Conservation (phyloP, 2,329 filamentous ascomycete species). For the Coniochaeta pulveracea region DNA sequence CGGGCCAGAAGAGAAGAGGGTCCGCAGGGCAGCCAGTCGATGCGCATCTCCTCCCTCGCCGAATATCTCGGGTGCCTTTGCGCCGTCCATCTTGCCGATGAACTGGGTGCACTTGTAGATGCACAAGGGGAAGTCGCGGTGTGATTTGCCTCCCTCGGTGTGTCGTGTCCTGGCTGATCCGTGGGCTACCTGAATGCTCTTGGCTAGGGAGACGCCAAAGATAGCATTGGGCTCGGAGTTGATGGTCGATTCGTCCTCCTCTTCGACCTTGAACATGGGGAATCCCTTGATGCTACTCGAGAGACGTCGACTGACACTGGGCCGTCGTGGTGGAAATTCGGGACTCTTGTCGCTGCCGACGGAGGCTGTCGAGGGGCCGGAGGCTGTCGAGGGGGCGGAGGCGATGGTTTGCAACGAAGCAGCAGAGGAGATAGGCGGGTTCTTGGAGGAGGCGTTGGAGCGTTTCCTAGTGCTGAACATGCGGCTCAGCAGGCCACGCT, state of each 20-base stretch:
- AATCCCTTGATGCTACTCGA: slow-evolving; percentile 17
- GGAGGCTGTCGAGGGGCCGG: neutral
- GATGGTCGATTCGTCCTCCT: slow-evolving; percentile 10
- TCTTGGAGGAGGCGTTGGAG: slow-evolving; percentile 1
- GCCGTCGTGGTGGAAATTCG: neutral
- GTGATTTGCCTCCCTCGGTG: slow-evolving; percentile 16
- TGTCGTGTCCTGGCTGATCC: slow-evolving; percentile 27
- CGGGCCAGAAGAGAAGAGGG: slow-evolving; percentile 23
- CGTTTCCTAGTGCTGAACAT: slow-evolving; percentile 4
- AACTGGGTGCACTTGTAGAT: slow-evolving; percentile 28
- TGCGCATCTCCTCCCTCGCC: slow-evolving; percentile 20
- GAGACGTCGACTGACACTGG: slow-evolving; percentile 10
- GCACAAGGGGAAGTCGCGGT: slow-evolving; percentile 28
- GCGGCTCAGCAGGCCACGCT: neutral
- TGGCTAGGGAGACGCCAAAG: slow-evolving; percentile 27
- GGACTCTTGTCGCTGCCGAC: neutral
- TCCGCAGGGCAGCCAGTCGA: slow-evolving; percentile 22
- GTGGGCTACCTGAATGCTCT: slow-evolving; percentile 26
- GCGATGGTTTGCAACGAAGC: neutral
- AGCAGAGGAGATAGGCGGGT: too few relatives aligned
- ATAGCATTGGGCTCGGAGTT: slow-evolving; percentile 16
- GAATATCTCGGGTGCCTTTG: slow-evolving; percentile 25
- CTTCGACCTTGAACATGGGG: slow-evolving; percentile 15
- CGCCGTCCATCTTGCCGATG: slow-evolving; percentile 16
- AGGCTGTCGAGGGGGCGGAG: neutral